These are phyloP conservation scores for Suillus hirtellus DNA, from an alignment of 768 basidiomycete genomes.

Conservation along the genomic window DNA sequence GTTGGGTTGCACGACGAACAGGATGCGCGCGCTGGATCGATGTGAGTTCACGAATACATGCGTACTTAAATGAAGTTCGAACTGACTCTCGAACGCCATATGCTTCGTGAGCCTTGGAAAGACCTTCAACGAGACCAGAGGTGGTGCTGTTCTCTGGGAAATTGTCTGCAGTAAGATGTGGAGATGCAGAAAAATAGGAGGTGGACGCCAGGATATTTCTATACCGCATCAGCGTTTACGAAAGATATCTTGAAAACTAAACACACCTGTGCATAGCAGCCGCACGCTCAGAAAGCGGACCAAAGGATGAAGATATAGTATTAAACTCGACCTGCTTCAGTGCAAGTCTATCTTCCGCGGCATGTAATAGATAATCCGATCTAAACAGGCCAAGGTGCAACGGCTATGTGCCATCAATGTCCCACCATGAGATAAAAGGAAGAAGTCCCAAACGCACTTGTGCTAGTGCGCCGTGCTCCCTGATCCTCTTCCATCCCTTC, in stretches of 20 bases:
- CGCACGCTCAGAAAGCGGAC: constrained; percentile 65
- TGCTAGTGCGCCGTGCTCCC: constrained; percentile 54
- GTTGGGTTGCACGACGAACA: constrained; percentile 87
- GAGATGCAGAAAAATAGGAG: constrained; percentile 61
- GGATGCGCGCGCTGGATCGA: constrained; percentile 49
- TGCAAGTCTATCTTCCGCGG: constrained; percentile 35
- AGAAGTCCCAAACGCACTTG: constrained; percentile 44
- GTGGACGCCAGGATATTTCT: constrained; percentile 73
- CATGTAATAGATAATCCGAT: constrained; percentile 91
- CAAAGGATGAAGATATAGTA: constrained; percentile 93
- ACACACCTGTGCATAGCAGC: constrained; percentile 76
- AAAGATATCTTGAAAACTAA: neutral
- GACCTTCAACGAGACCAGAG: constrained; percentile 66
- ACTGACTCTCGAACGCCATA: constrained; percentile 60
- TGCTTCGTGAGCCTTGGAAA: constrained; percentile 77
- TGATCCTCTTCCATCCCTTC: constrained; percentile 78
- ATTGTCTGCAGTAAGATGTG: constrained; percentile 51
- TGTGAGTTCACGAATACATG: neutral
- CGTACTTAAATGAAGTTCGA: neutral
- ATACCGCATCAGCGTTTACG: neutral
- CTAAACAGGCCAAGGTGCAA: constrained; percentile 89
- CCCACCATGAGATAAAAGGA: neutral
- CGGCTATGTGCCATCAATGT: constrained; percentile 46
- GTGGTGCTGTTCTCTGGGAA: constrained; percentile 77
- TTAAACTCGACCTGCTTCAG: constrained; percentile 99